Percentiles rank a stretch among this genome's conserved stretches.
Evolutionary conservation across 306 rosid species (phyloP).

Genomic region (Hylodesmum podocarpum): DNA sequence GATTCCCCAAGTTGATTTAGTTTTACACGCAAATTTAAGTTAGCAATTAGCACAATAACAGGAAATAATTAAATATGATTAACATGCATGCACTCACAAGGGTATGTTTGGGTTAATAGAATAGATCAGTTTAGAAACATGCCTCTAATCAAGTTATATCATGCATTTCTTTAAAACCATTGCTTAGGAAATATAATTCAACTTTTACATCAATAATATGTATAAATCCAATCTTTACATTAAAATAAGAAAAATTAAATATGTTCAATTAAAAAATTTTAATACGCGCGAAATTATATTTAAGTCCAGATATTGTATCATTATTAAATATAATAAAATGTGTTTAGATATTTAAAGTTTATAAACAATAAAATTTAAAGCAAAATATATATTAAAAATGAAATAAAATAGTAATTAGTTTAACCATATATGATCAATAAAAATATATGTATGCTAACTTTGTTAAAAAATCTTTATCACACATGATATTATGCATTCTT

Average conservation of each 20-base stretch:
- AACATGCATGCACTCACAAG: constrained; percentile 19
- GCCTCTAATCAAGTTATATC: background rate
- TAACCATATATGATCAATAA: too few relatives aligned
- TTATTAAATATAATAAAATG: background rate
- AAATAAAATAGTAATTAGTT: too few relatives aligned
- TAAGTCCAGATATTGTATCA: background rate
- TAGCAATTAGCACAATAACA: constrained; percentile 24
- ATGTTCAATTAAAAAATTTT: too few relatives aligned
- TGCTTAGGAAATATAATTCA: too few relatives aligned
- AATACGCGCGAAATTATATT: too few relatives aligned
- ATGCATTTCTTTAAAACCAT: background rate
- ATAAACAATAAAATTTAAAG: background rate
- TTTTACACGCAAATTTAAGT: constrained; percentile 7
- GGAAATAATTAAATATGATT: background rate
- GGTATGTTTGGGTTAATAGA: background rate
- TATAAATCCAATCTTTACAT: too few relatives aligned
- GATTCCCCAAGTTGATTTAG: constrained; percentile 41
- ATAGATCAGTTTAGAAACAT: background rate
- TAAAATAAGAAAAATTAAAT: too few relatives aligned
- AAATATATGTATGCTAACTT: too few relatives aligned
- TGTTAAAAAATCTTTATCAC: too few relatives aligned
- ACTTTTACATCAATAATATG: too few relatives aligned
- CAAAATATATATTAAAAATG: too few relatives aligned
- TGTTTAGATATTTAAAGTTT: background rate
- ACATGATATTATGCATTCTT: too few relatives aligned